phyloP scores from a whole-genome alignment of 2,329 filamentous ascomycete species.

The Trichoderma sp. region DNA sequence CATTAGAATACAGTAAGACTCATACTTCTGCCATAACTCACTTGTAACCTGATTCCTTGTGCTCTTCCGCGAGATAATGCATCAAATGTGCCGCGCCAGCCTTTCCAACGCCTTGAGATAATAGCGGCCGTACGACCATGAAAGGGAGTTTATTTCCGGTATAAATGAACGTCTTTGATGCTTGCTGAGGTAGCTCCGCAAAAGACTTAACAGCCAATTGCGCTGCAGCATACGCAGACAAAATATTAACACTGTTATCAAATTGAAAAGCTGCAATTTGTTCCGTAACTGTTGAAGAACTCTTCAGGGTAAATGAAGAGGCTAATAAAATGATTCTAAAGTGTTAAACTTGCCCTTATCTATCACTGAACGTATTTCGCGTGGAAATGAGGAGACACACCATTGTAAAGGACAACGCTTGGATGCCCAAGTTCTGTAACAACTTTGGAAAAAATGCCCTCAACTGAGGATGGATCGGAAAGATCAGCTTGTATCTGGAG shows the following conservation, averaged over 20 bases:
- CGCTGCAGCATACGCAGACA: slow-evolving; percentile 5
- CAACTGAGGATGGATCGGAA: neutral
- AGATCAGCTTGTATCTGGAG: neutral
- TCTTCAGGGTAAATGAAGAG: neutral
- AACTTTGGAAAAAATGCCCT: neutral
- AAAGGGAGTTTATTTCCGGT: slow-evolving; percentile 4
- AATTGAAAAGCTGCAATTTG: slow-evolving; percentile 4
- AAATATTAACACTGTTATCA: neutral
- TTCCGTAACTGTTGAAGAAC: neutral
- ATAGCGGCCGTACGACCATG: slow-evolving; percentile 38
- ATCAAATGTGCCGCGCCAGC: slow-evolving; percentile 41
- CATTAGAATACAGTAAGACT: neutral
- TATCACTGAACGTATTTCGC: neutral
- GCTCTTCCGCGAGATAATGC: slow-evolving; percentile 36
- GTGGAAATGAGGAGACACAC: neutral
- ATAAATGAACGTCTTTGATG: slow-evolving; percentile 3
- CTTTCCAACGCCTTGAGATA: slow-evolving; percentile 48
- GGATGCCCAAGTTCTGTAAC: neutral
- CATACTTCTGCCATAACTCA: neutral
- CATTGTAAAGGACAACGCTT: slow-evolving; percentile 9
- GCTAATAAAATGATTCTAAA: neutral
- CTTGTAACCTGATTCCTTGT: neutral
- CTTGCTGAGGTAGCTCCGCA: neutral
- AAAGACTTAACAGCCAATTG: neutral
- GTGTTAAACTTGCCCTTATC: neutral